Conservation (phyloP, 768 basidiomycete genomes). For the Lactarius hatsudake region DNA sequence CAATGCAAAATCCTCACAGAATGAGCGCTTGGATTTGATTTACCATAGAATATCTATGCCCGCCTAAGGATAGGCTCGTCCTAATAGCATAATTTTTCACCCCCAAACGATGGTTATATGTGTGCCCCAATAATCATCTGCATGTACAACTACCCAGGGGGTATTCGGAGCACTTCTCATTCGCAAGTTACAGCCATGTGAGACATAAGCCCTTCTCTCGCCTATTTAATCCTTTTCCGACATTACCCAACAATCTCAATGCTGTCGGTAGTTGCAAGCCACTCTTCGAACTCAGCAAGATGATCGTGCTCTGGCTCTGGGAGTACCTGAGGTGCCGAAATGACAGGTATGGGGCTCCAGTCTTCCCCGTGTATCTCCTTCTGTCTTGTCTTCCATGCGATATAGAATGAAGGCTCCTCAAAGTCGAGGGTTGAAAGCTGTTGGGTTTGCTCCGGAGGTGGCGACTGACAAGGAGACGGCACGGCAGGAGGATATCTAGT, state of each 20-base stretch:
- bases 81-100: constrained; percentile 7
- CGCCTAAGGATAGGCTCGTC: constrained; percentile 2
- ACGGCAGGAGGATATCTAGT: constrained; percentile 7
- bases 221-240: not conserved
- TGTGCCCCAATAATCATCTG: not conserved
- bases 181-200: not conserved
- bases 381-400: constrained; percentile 15
- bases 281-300: constrained; percentile 56
- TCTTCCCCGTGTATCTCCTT: constrained; percentile 14
- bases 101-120: not conserved
- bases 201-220: not conserved
- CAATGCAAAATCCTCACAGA: not conserved
- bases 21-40: not conserved
- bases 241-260: constrained; percentile 19
- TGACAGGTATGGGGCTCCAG: constrained; percentile 13
- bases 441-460: not conserved
- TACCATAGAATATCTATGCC: not conserved
- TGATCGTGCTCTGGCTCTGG: constrained; percentile 39
- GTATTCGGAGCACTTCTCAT: not conserved
- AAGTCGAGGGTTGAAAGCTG: constrained; percentile 5
- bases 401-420: constrained; percentile 22
- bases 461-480: not conserved
- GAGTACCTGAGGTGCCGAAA: not conserved
- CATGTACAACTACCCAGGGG: not conserved
- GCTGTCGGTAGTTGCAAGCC: constrained; percentile 24